These are phyloP conservation scores for Rhododendron ovatum DNA, from an alignment of 148 eudicot species.

Conservation along the genomic window DNA sequence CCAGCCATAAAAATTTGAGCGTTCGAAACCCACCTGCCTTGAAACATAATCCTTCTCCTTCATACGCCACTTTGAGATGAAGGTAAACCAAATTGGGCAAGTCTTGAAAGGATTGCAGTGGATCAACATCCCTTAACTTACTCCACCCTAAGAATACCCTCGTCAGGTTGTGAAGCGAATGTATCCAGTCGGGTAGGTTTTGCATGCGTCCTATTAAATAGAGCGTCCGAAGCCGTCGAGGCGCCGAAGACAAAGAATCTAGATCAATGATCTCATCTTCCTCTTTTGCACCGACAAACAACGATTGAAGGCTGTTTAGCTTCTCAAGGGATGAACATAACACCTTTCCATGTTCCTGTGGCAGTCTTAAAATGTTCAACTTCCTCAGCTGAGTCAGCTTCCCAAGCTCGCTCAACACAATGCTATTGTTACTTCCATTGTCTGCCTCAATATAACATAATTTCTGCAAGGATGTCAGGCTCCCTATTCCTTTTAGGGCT, in stretches of 20 bases:
- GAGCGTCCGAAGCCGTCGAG: no score
- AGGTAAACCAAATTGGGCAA: conserved; percentile 16
- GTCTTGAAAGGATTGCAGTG: conserved; percentile 10
- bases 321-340: no score
- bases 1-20: neutral
- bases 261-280: no score
- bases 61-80: conserved; percentile 2
- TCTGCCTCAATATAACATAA: no score
- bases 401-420: conserved; percentile 9
- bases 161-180: neutral
- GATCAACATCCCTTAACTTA: neutral
- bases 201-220: no score
- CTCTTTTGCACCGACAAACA: no score
- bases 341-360: neutral
- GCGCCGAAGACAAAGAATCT: no score
- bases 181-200: no score
- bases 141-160: neutral
- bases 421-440: no score
- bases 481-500: no score
- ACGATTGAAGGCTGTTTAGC: no score
- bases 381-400: conserved; percentile 15
- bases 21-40: conserved; percentile 16
- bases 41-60: conserved; percentile 17
- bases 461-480: no score
- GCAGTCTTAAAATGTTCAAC: neutral